Percentiles rank a stretch among this genome's conserved stretches.
phyloP scores from a whole-genome alignment of 805 yeast species.

The Candida incommunis region DNA sequence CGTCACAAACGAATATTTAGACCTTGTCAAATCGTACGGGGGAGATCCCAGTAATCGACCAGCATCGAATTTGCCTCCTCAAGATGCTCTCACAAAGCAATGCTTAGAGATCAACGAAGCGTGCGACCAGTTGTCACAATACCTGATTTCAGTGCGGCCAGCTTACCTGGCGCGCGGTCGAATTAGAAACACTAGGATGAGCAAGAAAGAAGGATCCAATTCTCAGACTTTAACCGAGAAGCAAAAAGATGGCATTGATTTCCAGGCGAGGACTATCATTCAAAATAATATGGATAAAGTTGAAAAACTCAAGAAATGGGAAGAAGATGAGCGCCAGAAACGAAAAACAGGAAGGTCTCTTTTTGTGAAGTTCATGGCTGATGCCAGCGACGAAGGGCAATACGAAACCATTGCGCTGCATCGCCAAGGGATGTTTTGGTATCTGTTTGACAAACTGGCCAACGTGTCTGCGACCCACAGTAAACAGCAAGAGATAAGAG shows the following conservation, averaged over 20 bases:
- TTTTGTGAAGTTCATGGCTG: conserved; percentile 11
- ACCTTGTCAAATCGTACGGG: not conserved
- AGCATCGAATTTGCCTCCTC: conserved; percentile 1
- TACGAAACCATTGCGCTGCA: conserved; percentile 18
- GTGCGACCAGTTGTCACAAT: conserved; percentile 10
- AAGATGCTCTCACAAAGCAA: conserved; percentile 16
- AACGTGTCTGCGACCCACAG: conserved; percentile 19
- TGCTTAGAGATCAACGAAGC: conserved; percentile 10
- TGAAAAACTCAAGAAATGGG: conserved; percentile 8
- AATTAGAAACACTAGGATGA: not conserved
- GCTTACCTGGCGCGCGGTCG: conserved; percentile 17
- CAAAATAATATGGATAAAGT: conserved; percentile 20
- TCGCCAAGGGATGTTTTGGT: conserved; percentile 24
- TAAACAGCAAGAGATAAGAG: conserved; percentile 22
- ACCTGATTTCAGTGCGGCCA: conserved; percentile 16
- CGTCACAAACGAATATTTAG: conserved; percentile 1
- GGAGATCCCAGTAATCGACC: not conserved
- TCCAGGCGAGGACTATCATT: conserved; percentile 21
- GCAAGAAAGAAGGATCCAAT: not conserved
- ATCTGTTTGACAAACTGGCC: conserved; percentile 19
- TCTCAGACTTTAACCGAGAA: conserved; percentile 18
- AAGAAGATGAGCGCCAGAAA: conserved; percentile 6
- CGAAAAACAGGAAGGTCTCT: conserved; percentile 5
- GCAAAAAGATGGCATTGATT: conserved; percentile 26
- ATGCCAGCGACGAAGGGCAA: conserved; percentile 15